phyloP scores from a whole-genome alignment of 2,329 filamentous ascomycete genomes.

The Sporothrix brasiliensis region DNA sequence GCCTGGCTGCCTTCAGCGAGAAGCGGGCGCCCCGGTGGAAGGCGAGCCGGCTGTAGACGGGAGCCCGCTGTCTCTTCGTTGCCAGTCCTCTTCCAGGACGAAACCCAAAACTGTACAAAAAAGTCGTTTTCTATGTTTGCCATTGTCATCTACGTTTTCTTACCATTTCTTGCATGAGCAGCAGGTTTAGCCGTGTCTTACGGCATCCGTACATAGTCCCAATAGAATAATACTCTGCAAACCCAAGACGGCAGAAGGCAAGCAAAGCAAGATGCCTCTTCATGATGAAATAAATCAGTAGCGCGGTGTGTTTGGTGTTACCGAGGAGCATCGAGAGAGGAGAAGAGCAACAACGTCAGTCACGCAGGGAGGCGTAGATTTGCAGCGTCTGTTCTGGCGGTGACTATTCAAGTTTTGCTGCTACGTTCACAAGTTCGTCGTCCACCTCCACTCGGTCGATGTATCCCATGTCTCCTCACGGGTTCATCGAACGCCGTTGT shows the following conservation, averaged over 20 bases:
- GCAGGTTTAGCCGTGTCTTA: conserved; percentile 8
- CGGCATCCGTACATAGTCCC: conserved; percentile 9
- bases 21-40: conserved; percentile 39
- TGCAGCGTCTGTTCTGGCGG: too few relatives aligned
- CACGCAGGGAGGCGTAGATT: background rate
- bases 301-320: too few relatives aligned
- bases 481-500: background rate
- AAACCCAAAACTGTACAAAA: conserved; percentile 5
- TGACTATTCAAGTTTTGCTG: too few relatives aligned
- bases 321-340: too few relatives aligned
- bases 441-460: background rate
- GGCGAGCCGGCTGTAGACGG: conserved; percentile 37
- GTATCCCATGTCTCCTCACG: background rate
- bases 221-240: conserved; percentile 24
- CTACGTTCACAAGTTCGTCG: too few relatives aligned
- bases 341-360: too few relatives aligned
- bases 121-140: background rate
- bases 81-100: background rate
- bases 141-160: background rate
- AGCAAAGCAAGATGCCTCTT: too few relatives aligned
- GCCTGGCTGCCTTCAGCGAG: conserved; percentile 40
- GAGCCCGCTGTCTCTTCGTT: background rate
- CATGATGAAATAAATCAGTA: too few relatives aligned
- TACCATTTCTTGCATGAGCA: conserved; percentile 1
- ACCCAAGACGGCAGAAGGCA: background rate